Evolutionary conservation across 2,329 filamentous ascomycete genomes (phyloP), one percentile per base, ranked within the genome.

Genomic region (Mycosphaerella arachidis): DNA sequence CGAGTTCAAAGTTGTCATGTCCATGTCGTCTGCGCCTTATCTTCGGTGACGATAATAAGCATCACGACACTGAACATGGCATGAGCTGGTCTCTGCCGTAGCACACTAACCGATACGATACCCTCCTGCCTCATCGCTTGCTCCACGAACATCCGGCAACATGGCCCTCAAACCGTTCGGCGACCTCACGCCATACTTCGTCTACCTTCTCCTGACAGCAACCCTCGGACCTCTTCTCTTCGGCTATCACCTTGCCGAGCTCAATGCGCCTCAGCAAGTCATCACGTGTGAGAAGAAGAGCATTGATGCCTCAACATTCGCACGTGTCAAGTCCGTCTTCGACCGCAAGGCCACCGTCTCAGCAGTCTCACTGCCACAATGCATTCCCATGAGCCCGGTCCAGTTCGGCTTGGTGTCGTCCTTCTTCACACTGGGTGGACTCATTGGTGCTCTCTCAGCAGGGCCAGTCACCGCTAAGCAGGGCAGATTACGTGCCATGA

Each of bases 221-320:
- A 95, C 92, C 0, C 77, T 97, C 18, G 94, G 93, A 0, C 91
- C 94, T 1, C 83, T 97, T 48, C 91, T 97, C 70, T 99, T 97
- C 73, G 94, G 94, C 63, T 97, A 91, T 76, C 93, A 97, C 76
- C 77, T 97, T 73, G 90, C 92, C 68, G 94, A 97, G 75, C 84
- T 99, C 64, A 99, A 99, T 74, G 91, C 93, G 8, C 94, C 94
- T 8, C 88, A 97, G 82, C 88, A 92, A 80, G 91, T 95, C 70
- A 89, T 99, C 69, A 95, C 90, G 59, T 97, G 94, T 78, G 86
- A 85, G 67, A 86, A 85, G 66, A 82, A 84, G 66, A 78, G 79
- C 45, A 80, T 84, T 63, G 55, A 58, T 31, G 40, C 58, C 16
- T 62, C 63, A 5, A 55, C 66, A 24, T 56, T 64, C 46, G 43